Percentiles rank a stretch among this genome's conserved stretches.
Conservation (phyloP, 225 moss, liverwort and hornwort genomes). For the Rhytidiadelphus loreus region DNA sequence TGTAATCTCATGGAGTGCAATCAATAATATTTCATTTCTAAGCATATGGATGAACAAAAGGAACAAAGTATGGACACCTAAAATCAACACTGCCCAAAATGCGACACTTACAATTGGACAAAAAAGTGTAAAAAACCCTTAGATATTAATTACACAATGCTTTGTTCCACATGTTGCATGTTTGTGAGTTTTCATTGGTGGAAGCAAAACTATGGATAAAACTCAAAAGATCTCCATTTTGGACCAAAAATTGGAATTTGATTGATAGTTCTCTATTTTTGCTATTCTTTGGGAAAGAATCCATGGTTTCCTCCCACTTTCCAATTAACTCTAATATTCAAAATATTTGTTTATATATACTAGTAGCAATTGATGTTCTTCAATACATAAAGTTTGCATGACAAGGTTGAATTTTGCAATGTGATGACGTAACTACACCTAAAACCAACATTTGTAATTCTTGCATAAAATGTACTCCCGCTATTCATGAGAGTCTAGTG, state of each 20-base stretch:
- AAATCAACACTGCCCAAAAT: background rate
- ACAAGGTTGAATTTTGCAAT: background rate
- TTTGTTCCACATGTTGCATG: background rate
- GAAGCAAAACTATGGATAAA: background rate
- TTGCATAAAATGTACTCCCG: no score
- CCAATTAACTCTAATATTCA: background rate
- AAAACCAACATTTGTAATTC: background rate
- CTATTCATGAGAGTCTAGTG: no score
- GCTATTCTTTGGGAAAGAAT: background rate
- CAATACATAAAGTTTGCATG: background rate
- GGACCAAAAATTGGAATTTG: background rate
- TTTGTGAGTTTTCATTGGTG: background rate
- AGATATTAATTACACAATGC: background rate
- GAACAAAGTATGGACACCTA: no score
- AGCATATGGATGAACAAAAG: no score
- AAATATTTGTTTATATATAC: background rate
- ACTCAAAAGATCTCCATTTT: background rate
- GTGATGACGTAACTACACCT: background rate
- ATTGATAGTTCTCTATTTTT: rapidly evolving
- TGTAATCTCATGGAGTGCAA: no score
- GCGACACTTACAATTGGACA: background rate
- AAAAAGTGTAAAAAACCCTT: background rate
- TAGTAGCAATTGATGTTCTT: background rate
- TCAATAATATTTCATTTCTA: no score
- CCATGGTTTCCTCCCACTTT: background rate